Base-by-base conservation (phyloP, 2,329 filamentous ascomycete genomes). In the Aspergillus oerlinghausenensis region DNA sequence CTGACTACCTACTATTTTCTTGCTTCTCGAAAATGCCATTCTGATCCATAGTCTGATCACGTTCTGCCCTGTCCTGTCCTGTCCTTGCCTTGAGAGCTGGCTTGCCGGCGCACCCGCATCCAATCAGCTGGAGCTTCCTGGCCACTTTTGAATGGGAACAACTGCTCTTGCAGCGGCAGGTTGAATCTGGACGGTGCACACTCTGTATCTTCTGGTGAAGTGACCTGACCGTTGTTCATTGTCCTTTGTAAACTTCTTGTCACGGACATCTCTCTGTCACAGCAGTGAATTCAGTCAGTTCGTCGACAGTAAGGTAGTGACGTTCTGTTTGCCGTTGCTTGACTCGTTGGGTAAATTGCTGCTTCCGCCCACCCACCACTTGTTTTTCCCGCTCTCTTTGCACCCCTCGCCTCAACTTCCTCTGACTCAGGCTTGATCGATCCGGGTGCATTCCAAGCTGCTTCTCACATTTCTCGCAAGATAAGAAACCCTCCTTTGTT, bases 291-390 rank as follows among this genome's bases (percentile, higher is more conserved):
- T 32, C 29, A 6, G 29, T 32, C 29, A 6, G 29, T 32, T 32
- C 11, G 29, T 32, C 4, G 4, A 32, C 14, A 52, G 42, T 28
- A 32, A 6, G 48, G 42, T 28, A 55, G 55, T 54, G 53, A 56
- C 48, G 53, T 54, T 56, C 55, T 42, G 53, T 50, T 50, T 49
- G 23, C 42, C 47, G 47, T 51, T 50, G 26, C 40, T 63, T 61
- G 62, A 64, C 60, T 64, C 60, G 61, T 64, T 57, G n/a, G n/a
- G n/a, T n/a, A n/a, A n/a, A n/a, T 51, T 21, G 52, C 47, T 21
- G 35, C 11, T 47, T 32, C 56, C 26, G 47, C 23, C 50, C 55
- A 21, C 45, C 53, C 40, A 50, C 38, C 25, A 49, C 54, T 55
- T 62, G 32, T 17, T 38, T 38, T 17, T 38, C 32, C 32, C 32